Evolutionary conservation across 495 filamentous ascomycete species (phyloP).

Genomic region (Hypoxylon perforatum): DNA sequence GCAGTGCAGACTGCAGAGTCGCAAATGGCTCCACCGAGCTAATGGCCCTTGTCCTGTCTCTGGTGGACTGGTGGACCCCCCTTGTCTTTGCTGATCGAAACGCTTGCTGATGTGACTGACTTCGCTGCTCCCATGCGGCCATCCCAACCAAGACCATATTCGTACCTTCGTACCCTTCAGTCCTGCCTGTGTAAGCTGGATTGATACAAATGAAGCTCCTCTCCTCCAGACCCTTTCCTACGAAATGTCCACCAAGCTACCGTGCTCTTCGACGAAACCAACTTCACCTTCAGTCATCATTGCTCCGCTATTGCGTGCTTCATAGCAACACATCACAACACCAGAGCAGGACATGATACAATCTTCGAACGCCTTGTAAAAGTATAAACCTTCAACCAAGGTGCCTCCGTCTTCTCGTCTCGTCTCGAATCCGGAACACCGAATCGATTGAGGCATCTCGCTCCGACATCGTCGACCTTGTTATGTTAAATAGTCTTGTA

Average conservation of each 20-base stretch:
- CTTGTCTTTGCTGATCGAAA: conserved; percentile 46
- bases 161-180: conserved; percentile 40
- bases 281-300: conserved; percentile 23
- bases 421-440: conserved; percentile 18
- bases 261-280: conserved; percentile 28
- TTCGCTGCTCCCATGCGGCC: conserved; percentile 25
- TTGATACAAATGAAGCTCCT: conserved; percentile 52
- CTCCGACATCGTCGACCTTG: conserved; percentile 10
- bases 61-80: conserved; percentile 19
- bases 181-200: conserved; percentile 40
- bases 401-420: conserved; percentile 21
- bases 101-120: conserved; percentile 47
- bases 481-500: conserved; percentile 26
- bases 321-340: conserved; percentile 42
- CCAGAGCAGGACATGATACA: conserved; percentile 38
- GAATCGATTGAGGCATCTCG: conserved; percentile 16
- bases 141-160: conserved; percentile 40
- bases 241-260: conserved; percentile 38
- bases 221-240: conserved; percentile 45
- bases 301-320: conserved; percentile 44
- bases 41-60: conserved; percentile 42
- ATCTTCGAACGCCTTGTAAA: conserved; percentile 36
- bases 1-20: conserved; percentile 20
- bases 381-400: conserved; percentile 33
- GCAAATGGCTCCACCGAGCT: conserved; percentile 46